Evolutionary conservation across 1,284 basidiomycete genomes (phyloP).

Genomic region (Austroboletus niveus): DNA sequence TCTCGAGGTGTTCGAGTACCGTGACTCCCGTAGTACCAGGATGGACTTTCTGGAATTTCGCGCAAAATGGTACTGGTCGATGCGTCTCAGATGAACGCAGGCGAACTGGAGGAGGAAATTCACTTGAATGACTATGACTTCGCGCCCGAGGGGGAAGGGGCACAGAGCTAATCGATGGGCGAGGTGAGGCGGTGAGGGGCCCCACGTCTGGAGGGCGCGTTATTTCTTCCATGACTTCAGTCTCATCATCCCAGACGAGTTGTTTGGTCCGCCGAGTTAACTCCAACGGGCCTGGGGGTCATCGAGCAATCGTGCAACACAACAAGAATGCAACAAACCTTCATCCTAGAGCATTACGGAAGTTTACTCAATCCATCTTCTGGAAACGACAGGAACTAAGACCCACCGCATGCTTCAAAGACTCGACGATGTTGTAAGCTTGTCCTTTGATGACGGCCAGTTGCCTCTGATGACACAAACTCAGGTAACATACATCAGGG

Average conservation of each 20-base stretch:
- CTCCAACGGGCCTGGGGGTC: conserved; percentile 69
- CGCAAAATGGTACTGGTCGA: conserved; percentile 75
- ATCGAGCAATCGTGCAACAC: conserved; percentile 40
- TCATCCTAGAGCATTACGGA: conserved; percentile 24
- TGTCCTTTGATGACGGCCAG: conserved; percentile 90
- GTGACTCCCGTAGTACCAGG: conserved; percentile 78
- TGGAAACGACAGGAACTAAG: neutral
- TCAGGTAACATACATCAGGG: conserved; percentile 5
- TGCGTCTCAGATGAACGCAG: conserved; percentile 61
- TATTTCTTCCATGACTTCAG: conserved; percentile 68
- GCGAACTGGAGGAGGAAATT: conserved; percentile 72
- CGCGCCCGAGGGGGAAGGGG: conserved; percentile 58
- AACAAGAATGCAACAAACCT: conserved; percentile 40
- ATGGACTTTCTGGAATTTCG: conserved; percentile 75
- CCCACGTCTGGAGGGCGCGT: conserved; percentile 30
- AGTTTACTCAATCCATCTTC: conserved; percentile 1
- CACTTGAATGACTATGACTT: conserved; percentile 57
- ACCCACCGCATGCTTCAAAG: conserved; percentile 65
- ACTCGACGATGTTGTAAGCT: conserved; percentile 87
- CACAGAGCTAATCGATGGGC: conserved; percentile 58
- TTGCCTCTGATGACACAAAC: conserved; percentile 57
- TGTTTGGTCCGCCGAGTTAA: conserved; percentile 76
- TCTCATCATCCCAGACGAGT: conserved; percentile 81
- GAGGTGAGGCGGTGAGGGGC: conserved; percentile 49
- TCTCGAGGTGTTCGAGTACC: conserved; percentile 78